A percentile compares a stretch with the other conserved stretches of the same genome.
Evolutionary conservation across 257 asterid species (phyloP).

Genomic region (Paulownia fortunei): DNA sequence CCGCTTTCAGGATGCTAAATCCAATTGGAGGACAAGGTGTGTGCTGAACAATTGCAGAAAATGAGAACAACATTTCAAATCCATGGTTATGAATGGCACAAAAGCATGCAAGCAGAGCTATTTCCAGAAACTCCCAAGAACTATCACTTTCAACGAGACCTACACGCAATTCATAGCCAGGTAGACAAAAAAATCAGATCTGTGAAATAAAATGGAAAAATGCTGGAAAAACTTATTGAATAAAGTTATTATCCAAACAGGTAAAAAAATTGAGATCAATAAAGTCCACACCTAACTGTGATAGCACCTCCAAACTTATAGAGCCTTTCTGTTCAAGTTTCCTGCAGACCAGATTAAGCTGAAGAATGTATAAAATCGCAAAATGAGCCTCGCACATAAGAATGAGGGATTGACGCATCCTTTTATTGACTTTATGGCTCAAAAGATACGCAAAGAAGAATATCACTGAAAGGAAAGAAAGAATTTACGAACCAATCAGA

Average conservation of each 20-base stretch:
- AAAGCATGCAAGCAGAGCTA: constrained; percentile 90
- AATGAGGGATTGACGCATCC: constrained; percentile 84
- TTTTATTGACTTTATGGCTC: constrained; percentile 71
- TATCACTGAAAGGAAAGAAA: constrained; percentile 71
- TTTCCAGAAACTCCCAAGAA: constrained; percentile 83
- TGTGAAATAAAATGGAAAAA: constrained; percentile 7
- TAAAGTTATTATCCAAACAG: constrained; percentile 30
- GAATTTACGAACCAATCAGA: constrained; percentile 41
- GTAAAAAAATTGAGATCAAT: constrained; percentile 33
- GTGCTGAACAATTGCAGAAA: constrained; percentile 88
- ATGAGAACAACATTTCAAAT: constrained; percentile 83
- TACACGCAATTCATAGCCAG: constrained; percentile 45
- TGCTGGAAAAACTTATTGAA: constrained; percentile 25
- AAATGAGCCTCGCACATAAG: constrained; percentile 96
- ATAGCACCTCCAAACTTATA: constrained; percentile 64
- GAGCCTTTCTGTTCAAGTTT: constrained; percentile 70
- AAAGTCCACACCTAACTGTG: constrained; percentile 79
- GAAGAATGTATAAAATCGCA: constrained; percentile 85
- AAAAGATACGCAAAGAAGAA: constrained; percentile 89
- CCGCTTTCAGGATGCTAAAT: constrained; percentile 96
- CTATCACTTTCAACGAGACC: constrained; percentile 85
- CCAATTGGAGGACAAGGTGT: constrained; percentile 91
- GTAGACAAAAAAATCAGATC: constrained; percentile 25
- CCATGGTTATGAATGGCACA: constrained; percentile 98
- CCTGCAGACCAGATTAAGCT: constrained; percentile 78